A percentile compares a stretch with the other conserved stretches of the same genome.
phyloP scores from a whole-genome alignment of 768 basidiomycete species.

The Pulveroboletus sp. region DNA sequence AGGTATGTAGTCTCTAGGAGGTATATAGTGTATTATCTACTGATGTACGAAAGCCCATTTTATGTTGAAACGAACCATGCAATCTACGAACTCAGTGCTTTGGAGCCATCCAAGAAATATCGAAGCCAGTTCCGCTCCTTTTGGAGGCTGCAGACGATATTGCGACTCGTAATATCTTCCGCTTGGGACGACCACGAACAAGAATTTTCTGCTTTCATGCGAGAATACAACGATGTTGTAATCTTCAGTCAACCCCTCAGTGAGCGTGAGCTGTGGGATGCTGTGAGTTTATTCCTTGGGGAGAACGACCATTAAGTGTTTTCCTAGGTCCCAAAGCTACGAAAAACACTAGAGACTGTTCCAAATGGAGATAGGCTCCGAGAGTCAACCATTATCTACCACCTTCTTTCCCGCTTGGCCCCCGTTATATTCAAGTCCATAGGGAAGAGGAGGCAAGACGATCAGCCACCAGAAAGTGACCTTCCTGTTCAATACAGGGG shows the following conservation, averaged over 20 bases:
- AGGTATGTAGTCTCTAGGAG: conserved; percentile 40
- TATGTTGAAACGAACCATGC: conserved; percentile 62
- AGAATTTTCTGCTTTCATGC: conserved; percentile 34
- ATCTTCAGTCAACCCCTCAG: conserved; percentile 17
- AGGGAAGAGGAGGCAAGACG: neutral
- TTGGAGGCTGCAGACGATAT: conserved; percentile 45
- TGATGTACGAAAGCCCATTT: conserved; percentile 43
- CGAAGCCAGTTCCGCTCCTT: conserved; percentile 40
- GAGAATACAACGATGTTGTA: conserved; percentile 21
- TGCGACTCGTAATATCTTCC: conserved; percentile 43
- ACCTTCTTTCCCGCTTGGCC: conserved; percentile 12
- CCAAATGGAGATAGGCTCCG: conserved; percentile 17
- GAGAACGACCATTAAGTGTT: neutral
- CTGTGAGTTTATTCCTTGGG: conserved; percentile 10
- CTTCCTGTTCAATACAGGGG: conserved; percentile 20
- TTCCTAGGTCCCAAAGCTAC: conserved; percentile 20
- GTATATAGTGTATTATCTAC: neutral
- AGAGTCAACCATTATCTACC: conserved; percentile 15
- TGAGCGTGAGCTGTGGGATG: conserved; percentile 27
- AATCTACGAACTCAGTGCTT: conserved; percentile 51
- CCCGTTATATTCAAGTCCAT: conserved; percentile 13
- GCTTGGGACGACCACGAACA: conserved; percentile 22
- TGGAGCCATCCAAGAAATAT: conserved; percentile 43
- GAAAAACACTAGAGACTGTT: conserved; percentile 20
- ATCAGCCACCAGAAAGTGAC: neutral